Base-by-base conservation (phyloP, 139 green algal species). In the Zygnema cylindricum region DNA sequence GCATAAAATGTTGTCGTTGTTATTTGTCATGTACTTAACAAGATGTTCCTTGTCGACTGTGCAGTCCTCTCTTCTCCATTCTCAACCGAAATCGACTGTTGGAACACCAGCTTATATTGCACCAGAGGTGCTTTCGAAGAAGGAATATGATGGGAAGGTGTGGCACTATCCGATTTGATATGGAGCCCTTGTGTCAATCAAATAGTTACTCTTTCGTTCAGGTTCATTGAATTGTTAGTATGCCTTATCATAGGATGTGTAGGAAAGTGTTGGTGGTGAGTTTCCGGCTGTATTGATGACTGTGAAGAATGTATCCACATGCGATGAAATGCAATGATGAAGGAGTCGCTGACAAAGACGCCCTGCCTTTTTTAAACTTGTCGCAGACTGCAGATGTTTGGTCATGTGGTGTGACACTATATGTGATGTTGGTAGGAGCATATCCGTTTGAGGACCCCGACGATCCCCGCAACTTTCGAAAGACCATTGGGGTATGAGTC, bases 41-140 rank as follows among this genome's bases (percentile, higher is more conserved):
- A 73, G 30, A 25, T 77, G 33, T 78, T 7, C 25, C 1, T 40
- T 78, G 22, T 83, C 73, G 22, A 23, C 43, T 42, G 22, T 30
- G 25, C 92, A 94, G 91, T 95, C 91, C 32, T 95, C 96, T 76
- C 91, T 97, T 7, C 94, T 98, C 38, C 95, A 99, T 93, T 97
- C 93, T 25, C 94, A 98, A 82, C 97, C 97, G 36, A 99, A 99
- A 89, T 98, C 95, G 16, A 99, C 97, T 33, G 97, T 99, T n/a
- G 97, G 97, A 86, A 99, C 97, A n/a, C 97, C 97, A 1, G 97
- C 97, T 11, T 99, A 99, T 93, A 99, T 99, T 85, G 97, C 97
- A 32, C 97, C 97, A 2, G 97, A 99, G 90, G 90, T 92, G 33
- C 77, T 86, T 21, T 86, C 63, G 25, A 88, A 91, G 39, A 88